A percentile compares a stretch with the other conserved stretches of the same genome.
phyloP scores from a whole-genome alignment of 2,329 filamentous ascomycete genomes.

The Fusarium protoensiforme region DNA sequence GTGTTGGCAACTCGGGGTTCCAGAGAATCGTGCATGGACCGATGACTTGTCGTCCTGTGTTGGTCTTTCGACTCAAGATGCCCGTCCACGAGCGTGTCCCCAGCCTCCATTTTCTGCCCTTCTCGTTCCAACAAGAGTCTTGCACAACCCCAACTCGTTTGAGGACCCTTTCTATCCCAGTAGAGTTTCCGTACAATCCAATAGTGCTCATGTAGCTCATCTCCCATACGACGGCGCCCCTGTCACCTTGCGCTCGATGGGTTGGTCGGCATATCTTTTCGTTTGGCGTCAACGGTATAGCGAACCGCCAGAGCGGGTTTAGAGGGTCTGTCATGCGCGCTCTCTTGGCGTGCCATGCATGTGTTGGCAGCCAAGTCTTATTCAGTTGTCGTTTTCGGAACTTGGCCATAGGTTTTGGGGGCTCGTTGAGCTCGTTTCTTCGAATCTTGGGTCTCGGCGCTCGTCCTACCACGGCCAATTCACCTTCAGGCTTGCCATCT shows the following conservation, averaged over 20 bases:
- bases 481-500: slow-evolving; percentile 15
- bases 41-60: slow-evolving; percentile 67
- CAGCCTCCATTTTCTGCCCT: slow-evolving; percentile 76
- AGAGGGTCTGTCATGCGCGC: slow-evolving; percentile 86
- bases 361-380: slow-evolving; percentile 96
- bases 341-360: slow-evolving; percentile 92
- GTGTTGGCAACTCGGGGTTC: slow-evolving; percentile 62
- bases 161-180: slow-evolving; percentile 74
- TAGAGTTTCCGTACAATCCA: slow-evolving; percentile 74
- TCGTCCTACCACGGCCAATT: slow-evolving; percentile 33
- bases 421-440: slow-evolving; percentile 74
- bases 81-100: slow-evolving; percentile 63
- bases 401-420: slow-evolving; percentile 67
- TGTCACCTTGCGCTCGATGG: slow-evolving; percentile 79
- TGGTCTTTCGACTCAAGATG: slow-evolving; percentile 63
- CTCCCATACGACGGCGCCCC: slow-evolving; percentile 89
- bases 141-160: slow-evolving; percentile 71
- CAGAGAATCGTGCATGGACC: slow-evolving; percentile 81
- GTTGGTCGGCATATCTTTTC: slow-evolving; percentile 91
- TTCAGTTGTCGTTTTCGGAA: slow-evolving; percentile 87
- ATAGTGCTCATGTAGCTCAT: slow-evolving; percentile 94
- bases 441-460: slow-evolving; percentile 72
- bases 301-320: slow-evolving; percentile 89
- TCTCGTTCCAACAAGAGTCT: slow-evolving; percentile 70
- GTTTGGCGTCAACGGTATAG: slow-evolving; percentile 84